Evolutionary conservation across 345 rosid genomes (phyloP).

Genomic region (Salix arbutifolia): DNA sequence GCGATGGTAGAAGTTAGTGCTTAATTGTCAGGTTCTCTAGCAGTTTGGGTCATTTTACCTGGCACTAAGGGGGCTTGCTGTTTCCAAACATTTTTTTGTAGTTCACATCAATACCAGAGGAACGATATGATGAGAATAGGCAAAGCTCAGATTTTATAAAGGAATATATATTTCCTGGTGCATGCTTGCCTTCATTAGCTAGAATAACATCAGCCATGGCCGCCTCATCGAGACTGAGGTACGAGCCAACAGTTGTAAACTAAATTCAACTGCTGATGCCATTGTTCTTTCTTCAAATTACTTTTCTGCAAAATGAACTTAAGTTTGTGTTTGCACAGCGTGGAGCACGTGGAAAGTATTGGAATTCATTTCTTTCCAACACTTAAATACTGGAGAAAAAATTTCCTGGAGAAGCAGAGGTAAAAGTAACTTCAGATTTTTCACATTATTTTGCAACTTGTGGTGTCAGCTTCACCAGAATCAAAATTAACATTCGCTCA

Average conservation of each 20-base stretch:
- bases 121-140: slow-evolving; percentile 70
- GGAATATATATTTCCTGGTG: slow-evolving; percentile 94
- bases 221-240: slow-evolving; percentile 76
- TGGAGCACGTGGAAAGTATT: slow-evolving; percentile 81
- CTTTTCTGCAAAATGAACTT: background rate
- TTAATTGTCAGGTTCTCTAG: background rate
- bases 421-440: slow-evolving; percentile 15
- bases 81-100: slow-evolving; percentile 5
- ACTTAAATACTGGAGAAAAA: slow-evolving; percentile 67
- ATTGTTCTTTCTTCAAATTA: background rate
- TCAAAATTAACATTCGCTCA: too few relatives aligned
- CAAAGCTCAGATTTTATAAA: slow-evolving; percentile 82
- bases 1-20: background rate
- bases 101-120: slow-evolving; percentile 90
- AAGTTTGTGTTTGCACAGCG: slow-evolving; percentile 29
- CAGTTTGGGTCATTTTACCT: background rate
- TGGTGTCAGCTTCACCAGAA: background rate
- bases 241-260: background rate
- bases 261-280: background rate
- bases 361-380: slow-evolving; percentile 85
- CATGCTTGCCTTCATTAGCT: slow-evolving; percentile 71
- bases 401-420: slow-evolving; percentile 71
- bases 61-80: background rate
- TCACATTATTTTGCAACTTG: background rate
- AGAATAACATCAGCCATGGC: slow-evolving; percentile 79